Evolutionary conservation across 2,329 filamentous ascomycete species (phyloP).

Genomic region (Arthrobotrys megalospora): DNA sequence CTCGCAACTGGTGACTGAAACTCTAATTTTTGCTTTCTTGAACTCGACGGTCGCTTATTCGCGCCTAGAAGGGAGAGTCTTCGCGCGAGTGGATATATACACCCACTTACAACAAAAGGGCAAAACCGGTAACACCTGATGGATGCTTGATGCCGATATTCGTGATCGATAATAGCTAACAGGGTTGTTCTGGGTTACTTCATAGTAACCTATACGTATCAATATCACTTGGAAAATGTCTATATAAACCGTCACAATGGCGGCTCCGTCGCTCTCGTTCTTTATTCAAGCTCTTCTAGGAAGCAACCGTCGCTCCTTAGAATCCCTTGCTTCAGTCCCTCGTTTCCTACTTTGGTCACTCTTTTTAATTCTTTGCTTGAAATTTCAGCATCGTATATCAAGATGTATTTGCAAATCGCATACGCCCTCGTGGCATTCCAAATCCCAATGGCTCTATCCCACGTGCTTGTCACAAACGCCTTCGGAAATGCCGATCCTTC

Average conservation of each 20-base stretch:
- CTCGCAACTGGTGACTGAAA: constrained; percentile 4
- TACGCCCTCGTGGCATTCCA: constrained; percentile 16
- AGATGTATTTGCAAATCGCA: neutral
- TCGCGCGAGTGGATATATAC: neutral
- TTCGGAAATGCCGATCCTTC: constrained; percentile 23
- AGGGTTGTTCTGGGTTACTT: too few relatives aligned
- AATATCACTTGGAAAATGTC: too few relatives aligned
- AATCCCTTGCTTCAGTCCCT: neutral
- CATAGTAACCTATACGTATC: too few relatives aligned
- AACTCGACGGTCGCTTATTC: neutral
- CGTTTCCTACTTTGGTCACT: neutral
- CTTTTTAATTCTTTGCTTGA: neutral
- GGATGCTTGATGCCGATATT: too few relatives aligned
- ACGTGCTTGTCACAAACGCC: constrained; percentile 32
- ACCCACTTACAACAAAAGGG: too few relatives aligned
- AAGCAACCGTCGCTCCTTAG: neutral
- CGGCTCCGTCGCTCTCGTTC: too few relatives aligned
- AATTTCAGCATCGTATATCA: neutral
- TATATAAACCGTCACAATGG: too few relatives aligned
- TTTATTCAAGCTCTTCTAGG: too few relatives aligned
- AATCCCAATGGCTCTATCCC: constrained; percentile 16
- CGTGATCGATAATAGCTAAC: too few relatives aligned
- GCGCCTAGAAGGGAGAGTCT: neutral
- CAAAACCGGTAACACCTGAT: too few relatives aligned
- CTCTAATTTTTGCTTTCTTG: neutral